A percentile compares a stretch with the other conserved stretches of the same genome.
Conservation (phyloP, 148 eudicot species). For the Amaranthus hypochondriacus region DNA sequence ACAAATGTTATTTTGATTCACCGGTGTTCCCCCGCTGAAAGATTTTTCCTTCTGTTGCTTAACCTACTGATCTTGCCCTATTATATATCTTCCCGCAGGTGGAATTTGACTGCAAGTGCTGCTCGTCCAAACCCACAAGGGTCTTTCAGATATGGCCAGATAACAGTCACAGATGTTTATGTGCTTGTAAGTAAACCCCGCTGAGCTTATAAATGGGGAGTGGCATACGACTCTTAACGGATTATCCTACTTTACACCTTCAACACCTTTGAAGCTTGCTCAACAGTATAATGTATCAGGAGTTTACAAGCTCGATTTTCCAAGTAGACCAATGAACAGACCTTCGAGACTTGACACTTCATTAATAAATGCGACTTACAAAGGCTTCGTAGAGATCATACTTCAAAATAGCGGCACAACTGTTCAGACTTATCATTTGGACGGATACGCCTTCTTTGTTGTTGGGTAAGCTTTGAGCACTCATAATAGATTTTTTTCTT, state of each 20-base stretch:
- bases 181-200: constrained; percentile 70
- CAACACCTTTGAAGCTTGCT: constrained; percentile 86
- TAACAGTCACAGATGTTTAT: constrained; percentile 83
- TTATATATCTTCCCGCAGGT: constrained; percentile 33
- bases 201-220: constrained; percentile 73
- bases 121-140: constrained; percentile 99
- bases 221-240: constrained; percentile 83
- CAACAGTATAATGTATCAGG: constrained; percentile 78
- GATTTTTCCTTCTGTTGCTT: constrained; percentile 6
- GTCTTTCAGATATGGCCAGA: constrained; percentile 86
- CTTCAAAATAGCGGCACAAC: constrained; percentile 69
- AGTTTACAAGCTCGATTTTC: constrained; percentile 89
- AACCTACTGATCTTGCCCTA: constrained; percentile 21
- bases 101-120: constrained; percentile 91
- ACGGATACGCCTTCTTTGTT: constrained; percentile 92
- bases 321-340: constrained; percentile 72
- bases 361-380: constrained; percentile 78
- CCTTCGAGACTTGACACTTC: constrained; percentile 82
- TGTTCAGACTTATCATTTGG: constrained; percentile 85
- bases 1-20: not conserved
- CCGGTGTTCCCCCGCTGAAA: not conserved
- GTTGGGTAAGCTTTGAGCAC: constrained; percentile 64
- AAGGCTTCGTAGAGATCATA: constrained; percentile 88
- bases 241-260: constrained; percentile 73
- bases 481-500: not conserved